Evolutionary conservation across 768 basidiomycete genomes (phyloP).

Genomic region (Pulveroboletus sp.): DNA sequence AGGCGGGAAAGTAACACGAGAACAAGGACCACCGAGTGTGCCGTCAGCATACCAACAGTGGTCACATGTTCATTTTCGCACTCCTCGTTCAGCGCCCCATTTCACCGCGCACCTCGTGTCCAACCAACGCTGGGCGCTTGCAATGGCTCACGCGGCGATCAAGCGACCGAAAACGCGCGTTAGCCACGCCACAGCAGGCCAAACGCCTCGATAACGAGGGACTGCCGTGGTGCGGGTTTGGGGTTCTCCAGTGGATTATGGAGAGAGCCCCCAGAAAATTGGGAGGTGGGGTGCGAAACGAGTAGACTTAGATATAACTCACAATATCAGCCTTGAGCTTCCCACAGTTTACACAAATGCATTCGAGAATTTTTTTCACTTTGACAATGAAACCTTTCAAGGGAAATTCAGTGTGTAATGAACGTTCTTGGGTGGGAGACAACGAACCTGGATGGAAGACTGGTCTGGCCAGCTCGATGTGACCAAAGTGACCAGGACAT

Average conservation of each 20-base stretch:
- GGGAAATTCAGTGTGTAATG: background rate
- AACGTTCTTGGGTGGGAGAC: background rate
- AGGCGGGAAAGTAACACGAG: slow-evolving; percentile 48
- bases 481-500: slow-evolving; percentile 99
- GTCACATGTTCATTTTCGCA: slow-evolving; percentile 53
- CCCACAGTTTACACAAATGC: slow-evolving; percentile 98
- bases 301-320: slow-evolving; percentile 83
- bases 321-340: slow-evolving; percentile 96
- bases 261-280: slow-evolving; percentile 99
- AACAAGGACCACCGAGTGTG: slow-evolving; percentile 19
- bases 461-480: slow-evolving; percentile 95
- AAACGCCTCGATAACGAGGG: slow-evolving; percentile 81
- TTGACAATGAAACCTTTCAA: slow-evolving; percentile 87
- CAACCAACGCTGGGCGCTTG: slow-evolving; percentile 73
- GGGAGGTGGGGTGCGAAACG: slow-evolving; percentile 91
- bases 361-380: slow-evolving; percentile 99
- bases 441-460: slow-evolving; percentile 92
- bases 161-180: slow-evolving; percentile 93
- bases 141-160: slow-evolving; percentile 79
- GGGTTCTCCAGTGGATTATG: slow-evolving; percentile 85
- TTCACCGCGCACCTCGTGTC: slow-evolving; percentile 92
- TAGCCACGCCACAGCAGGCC: slow-evolving; percentile 71
- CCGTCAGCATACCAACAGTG: slow-evolving; percentile 24
- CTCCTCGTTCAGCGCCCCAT: slow-evolving; percentile 98
- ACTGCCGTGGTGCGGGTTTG: slow-evolving; percentile 83